A percentile compares a stretch with the other conserved stretches of the same genome.
Conservation (phyloP, 129 eudicot genomes). For the Arctium lappa region DNA sequence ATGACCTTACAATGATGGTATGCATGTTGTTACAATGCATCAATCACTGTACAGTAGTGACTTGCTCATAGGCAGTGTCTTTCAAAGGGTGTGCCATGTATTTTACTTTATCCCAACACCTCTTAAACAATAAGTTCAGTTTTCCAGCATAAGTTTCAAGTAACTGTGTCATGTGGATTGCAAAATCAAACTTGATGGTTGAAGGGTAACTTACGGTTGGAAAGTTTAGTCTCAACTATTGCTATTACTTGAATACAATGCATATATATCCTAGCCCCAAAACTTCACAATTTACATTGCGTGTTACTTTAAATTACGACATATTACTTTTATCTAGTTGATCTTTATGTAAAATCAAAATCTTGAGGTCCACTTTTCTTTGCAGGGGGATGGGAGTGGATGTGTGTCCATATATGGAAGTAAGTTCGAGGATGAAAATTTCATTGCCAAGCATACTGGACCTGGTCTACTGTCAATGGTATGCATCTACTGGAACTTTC, state of each 20-base stretch:
- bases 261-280: not conserved
- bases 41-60: not conserved
- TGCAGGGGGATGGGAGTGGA: slow-evolving; percentile 98
- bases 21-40: not conserved
- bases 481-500: slow-evolving; percentile 16
- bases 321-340: slow-evolving; percentile 3
- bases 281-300: not conserved
- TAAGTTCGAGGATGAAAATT: slow-evolving; percentile 96
- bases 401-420: slow-evolving; percentile 89
- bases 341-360: not conserved
- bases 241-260: not conserved
- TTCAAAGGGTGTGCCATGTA: not conserved
- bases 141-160: not conserved
- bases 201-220: not conserved
- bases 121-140: not conserved
- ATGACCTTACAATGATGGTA: not conserved
- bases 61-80: not conserved
- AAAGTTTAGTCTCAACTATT: not conserved
- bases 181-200: not conserved
- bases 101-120: not conserved
- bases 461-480: slow-evolving; percentile 98
- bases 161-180: not conserved
- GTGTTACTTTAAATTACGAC: not conserved
- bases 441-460: slow-evolving; percentile 95
- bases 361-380: not conserved